Conservation (phyloP, 768 basidiomycete genomes). For the Suillus occidentalis region DNA sequence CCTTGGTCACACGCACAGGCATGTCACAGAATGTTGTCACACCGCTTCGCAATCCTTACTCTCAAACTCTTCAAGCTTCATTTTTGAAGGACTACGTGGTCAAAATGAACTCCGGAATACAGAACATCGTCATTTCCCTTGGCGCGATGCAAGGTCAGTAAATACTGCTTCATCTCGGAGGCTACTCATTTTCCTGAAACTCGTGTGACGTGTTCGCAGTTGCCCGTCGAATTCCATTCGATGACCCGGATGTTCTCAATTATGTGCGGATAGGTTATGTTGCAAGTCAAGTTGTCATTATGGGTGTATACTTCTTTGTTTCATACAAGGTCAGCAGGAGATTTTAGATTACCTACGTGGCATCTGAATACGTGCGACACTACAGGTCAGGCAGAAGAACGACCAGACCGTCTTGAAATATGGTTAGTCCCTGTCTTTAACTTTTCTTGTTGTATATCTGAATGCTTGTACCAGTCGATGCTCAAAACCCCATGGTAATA, state of each 20-base stretch:
- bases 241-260: slow-evolving; percentile 77
- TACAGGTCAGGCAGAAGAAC: slow-evolving; percentile 93
- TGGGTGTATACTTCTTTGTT: slow-evolving; percentile 79
- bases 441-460: neutral
- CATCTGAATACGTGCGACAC: slow-evolving; percentile 9
- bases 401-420: slow-evolving; percentile 97
- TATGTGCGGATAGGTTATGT: slow-evolving; percentile 88
- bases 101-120: slow-evolving; percentile 71
- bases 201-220: slow-evolving; percentile 46
- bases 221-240: slow-evolving; percentile 88
- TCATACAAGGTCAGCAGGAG: slow-evolving; percentile 56
- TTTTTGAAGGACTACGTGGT: slow-evolving; percentile 18
- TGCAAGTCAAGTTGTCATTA: slow-evolving; percentile 63
- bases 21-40: slow-evolving; percentile 17
- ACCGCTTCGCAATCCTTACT: slow-evolving; percentile 3
- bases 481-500: slow-evolving; percentile 72
- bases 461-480: slow-evolving; percentile 57
- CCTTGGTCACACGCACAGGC: slow-evolving; percentile 18
- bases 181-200: neutral
- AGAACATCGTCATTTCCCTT: slow-evolving; percentile 87
- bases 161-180: neutral
- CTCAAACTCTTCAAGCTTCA: slow-evolving; percentile 1
- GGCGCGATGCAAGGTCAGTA: slow-evolving; percentile 85
- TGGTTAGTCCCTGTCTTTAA: slow-evolving; percentile 47
- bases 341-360: neutral